A percentile compares a stretch with the other conserved stretches of the same genome.
Evolutionary conservation across 2,329 filamentous ascomycete genomes (phyloP).

Genomic region (Stemphylium vesicarium): DNA sequence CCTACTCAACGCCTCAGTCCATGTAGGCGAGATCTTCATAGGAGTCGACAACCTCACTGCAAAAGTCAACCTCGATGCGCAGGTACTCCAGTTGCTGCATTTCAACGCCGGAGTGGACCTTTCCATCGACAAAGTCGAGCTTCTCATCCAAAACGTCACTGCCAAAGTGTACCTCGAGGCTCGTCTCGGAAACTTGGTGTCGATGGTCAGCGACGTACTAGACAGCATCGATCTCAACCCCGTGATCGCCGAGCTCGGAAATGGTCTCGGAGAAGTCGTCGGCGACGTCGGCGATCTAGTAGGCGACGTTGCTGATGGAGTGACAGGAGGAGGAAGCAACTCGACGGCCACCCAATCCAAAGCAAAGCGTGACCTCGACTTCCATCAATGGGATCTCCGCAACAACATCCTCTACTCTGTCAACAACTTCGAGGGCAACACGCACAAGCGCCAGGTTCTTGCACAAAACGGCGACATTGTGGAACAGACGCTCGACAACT

Average conservation of each 20-base stretch:
- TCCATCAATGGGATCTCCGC: conserved; percentile 55
- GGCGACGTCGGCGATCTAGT: conserved; percentile 45
- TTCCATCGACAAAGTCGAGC: conserved; percentile 62
- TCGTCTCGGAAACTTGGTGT: conserved; percentile 64
- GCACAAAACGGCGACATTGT: conserved; percentile 62
- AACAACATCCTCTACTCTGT: conserved; percentile 67
- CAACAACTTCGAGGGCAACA: conserved; percentile 64
- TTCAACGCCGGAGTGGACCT: conserved; percentile 68
- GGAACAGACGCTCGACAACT: conserved; percentile 62
- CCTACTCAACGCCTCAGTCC: conserved; percentile 65
- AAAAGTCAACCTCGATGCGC: conserved; percentile 65
- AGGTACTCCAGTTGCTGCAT: conserved; percentile 63
- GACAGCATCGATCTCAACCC: conserved; percentile 67
- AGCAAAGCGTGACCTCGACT: conserved; percentile 39
- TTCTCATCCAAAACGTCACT: conserved; percentile 64
- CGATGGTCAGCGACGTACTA: conserved; percentile 65
- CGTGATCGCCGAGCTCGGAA: conserved; percentile 62
- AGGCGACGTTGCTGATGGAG: conserved; percentile 29
- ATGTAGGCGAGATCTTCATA: conserved; percentile 65
- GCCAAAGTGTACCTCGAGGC: conserved; percentile 67
- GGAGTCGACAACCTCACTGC: conserved; percentile 66
- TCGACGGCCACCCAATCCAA: conserved; percentile 18
- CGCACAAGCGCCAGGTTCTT: conserved; percentile 62
- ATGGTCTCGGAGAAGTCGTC: conserved; percentile 57
- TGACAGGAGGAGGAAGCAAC: conserved; percentile 12